phyloP scores from a whole-genome alignment of 2,329 filamentous ascomycete species.

The Aschersonia sp. region DNA sequence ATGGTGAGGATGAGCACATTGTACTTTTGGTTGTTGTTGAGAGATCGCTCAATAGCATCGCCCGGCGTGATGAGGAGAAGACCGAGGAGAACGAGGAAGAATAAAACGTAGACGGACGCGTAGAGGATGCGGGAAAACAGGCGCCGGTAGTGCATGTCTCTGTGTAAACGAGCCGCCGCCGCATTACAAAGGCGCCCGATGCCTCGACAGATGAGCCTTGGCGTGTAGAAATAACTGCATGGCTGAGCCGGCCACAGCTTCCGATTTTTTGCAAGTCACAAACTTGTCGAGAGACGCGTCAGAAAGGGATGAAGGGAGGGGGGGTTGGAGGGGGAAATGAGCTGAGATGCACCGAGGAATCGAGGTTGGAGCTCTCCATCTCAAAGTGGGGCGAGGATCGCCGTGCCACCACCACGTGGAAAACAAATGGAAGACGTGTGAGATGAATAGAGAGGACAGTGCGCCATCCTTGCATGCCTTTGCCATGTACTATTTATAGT shows the following conservation, averaged over 20 bases:
- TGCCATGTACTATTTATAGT: no score
- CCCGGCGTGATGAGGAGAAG: constrained; percentile 68
- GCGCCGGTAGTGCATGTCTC: constrained; percentile 12
- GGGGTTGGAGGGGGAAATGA: neutral
- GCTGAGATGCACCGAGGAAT: neutral
- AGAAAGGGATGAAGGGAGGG: neutral
- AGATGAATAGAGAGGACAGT: no score
- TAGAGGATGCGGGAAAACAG: constrained; percentile 70
- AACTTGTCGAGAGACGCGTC: neutral
- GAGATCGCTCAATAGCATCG: constrained; percentile 68
- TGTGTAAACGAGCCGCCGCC: neutral
- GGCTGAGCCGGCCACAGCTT: constrained; percentile 7
- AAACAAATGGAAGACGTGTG: neutral
- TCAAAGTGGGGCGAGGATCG: neutral
- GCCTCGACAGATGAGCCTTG: constrained; percentile 3
- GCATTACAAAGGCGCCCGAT: neutral
- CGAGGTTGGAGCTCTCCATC: neutral
- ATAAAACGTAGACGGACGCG: constrained; percentile 58
- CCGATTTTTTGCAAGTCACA: neutral
- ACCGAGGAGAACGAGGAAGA: constrained; percentile 57
- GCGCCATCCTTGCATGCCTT: no score
- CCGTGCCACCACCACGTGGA: neutral
- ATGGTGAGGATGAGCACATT: constrained; percentile 74
- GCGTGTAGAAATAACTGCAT: constrained; percentile 9
- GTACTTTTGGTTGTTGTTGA: constrained; percentile 49